Evolutionary conservation across 23 red algal genomes (phyloP).

Genomic region (Porphyridium purpureum): DNA sequence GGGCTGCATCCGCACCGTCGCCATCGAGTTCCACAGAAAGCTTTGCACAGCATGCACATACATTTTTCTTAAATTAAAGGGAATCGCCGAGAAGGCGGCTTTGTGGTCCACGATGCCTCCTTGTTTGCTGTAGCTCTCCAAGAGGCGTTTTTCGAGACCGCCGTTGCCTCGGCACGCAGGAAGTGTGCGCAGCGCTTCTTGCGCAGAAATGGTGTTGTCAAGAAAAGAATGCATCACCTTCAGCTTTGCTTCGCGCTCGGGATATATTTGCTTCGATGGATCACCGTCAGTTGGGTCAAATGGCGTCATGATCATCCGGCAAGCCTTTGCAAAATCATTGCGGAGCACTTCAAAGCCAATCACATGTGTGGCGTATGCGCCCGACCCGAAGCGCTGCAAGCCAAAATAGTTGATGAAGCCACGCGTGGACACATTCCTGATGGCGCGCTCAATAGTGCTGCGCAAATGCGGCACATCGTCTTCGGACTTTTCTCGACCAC

Average conservation of each 20-base stretch:
- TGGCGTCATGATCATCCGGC: slow-evolving; percentile 44
- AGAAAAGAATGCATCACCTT: slow-evolving; percentile 15
- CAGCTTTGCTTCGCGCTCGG: slow-evolving; percentile 10
- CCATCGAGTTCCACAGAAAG: slow-evolving; percentile 90
- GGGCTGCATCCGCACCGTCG: slow-evolving; percentile 34
- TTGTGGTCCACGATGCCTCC: slow-evolving; percentile 18
- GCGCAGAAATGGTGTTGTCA: background rate
- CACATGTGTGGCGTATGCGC: slow-evolving; percentile 47
- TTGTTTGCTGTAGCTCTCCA: background rate
- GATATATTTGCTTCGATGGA: slow-evolving; percentile 6
- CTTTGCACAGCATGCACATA: slow-evolving; percentile 71
- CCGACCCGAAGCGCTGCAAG: slow-evolving; percentile 85
- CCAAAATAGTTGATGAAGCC: slow-evolving; percentile 99
- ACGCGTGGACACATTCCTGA: background rate
- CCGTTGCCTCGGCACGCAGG: too few species aligned
- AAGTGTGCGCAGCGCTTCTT: background rate
- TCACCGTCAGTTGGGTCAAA: slow-evolving; percentile 10
- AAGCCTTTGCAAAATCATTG: slow-evolving; percentile 43
- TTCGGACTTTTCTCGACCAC: background rate
- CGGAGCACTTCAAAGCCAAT: slow-evolving; percentile 67
- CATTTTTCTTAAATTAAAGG: slow-evolving; percentile 52
- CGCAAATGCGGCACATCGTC: background rate
- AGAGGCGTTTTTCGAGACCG: too few species aligned
- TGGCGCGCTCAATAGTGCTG: too few species aligned
- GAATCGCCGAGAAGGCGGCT: slow-evolving; percentile 49